Percentiles rank a stretch among this genome's conserved stretches.
Evolutionary conservation across 331 rosid genomes (phyloP).

Genomic region (Saraca asoca): DNA sequence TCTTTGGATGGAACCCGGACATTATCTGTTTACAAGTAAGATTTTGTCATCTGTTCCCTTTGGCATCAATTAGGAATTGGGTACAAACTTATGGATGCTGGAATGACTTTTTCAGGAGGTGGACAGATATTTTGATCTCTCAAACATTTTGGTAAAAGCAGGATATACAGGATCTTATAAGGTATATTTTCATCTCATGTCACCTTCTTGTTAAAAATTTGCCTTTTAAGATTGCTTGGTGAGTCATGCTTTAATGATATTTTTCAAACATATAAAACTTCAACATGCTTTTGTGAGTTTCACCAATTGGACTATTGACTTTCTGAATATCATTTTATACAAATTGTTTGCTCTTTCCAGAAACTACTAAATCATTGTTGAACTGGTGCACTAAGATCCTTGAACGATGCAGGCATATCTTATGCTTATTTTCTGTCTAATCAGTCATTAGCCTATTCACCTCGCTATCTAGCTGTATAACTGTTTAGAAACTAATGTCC

Average conservation of each 20-base stretch:
- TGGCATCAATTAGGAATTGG: slow-evolving; percentile 1
- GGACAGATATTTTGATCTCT: slow-evolving; percentile 71
- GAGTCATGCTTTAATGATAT: neutral
- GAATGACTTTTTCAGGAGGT: slow-evolving; percentile 63
- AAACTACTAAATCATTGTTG: neutral
- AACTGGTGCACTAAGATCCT: slow-evolving; percentile 12
- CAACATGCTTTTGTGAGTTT: slow-evolving; percentile 11
- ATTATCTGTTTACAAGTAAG: slow-evolving; percentile 81
- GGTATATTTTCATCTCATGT: slow-evolving; percentile 45
- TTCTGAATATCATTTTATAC: slow-evolving; percentile 3
- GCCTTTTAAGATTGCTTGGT: neutral
- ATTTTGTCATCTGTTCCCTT: neutral
- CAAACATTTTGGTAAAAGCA: slow-evolving; percentile 55
- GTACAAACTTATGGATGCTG: slow-evolving; percentile 14
- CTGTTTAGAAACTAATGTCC: slow-evolving; percentile 35
- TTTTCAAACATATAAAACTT: slow-evolving; percentile 14
- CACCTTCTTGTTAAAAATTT: neutral
- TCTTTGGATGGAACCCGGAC: slow-evolving; percentile 69
- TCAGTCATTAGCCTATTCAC: slow-evolving; percentile 9
- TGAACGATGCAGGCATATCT: neutral
- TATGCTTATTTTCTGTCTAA: slow-evolving; percentile 20
- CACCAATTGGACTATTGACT: neutral
- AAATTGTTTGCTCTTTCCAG: slow-evolving; percentile 3
- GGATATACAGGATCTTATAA: slow-evolving; percentile 78
- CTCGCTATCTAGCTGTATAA: neutral